These are phyloP conservation scores for Coniochaeta hoffmannii DNA, from an alignment of 2,329 filamentous ascomycete genomes.

Conservation along the genomic window DNA sequence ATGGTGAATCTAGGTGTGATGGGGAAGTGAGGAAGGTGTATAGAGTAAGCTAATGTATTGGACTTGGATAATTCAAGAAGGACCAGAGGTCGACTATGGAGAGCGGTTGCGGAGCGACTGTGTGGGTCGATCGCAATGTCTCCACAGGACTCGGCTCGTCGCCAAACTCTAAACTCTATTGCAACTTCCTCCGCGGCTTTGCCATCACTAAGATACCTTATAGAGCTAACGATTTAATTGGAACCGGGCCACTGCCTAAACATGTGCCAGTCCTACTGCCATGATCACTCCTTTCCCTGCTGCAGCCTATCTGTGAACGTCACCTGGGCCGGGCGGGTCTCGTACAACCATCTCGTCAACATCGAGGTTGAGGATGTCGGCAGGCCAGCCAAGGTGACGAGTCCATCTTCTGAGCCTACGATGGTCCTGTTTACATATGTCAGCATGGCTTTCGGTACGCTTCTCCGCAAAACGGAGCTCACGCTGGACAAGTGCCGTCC, in stretches of 20 bases:
- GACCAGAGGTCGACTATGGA: too few species aligned
- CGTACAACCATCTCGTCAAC: not conserved
- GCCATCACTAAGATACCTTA: too few species aligned
- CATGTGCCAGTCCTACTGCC: too few species aligned
- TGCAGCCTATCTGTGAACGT: not conserved
- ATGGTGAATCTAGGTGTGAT: too few species aligned
- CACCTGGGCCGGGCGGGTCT: not conserved
- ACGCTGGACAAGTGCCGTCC: not conserved
- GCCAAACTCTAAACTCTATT: not conserved
- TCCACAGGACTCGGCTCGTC: not conserved
- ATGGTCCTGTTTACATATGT: not conserved
- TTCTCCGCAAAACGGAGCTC: not conserved
- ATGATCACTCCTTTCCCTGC: not conserved
- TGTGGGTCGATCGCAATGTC: not conserved
- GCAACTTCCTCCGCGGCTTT: not conserved
- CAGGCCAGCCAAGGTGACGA: too few species aligned
- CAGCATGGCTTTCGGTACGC: not conserved
- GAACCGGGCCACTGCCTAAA: too few species aligned
- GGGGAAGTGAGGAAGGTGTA: too few species aligned
- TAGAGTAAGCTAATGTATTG: too few species aligned
- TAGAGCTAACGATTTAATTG: too few species aligned
- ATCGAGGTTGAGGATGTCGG: not conserved
- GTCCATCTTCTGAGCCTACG: not conserved
- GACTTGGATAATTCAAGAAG: too few species aligned
- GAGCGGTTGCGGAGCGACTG: too few species aligned